Conservation (phyloP, 1,139 yeast genomes). For the Chernovozyma sophiae-reginae region DNA sequence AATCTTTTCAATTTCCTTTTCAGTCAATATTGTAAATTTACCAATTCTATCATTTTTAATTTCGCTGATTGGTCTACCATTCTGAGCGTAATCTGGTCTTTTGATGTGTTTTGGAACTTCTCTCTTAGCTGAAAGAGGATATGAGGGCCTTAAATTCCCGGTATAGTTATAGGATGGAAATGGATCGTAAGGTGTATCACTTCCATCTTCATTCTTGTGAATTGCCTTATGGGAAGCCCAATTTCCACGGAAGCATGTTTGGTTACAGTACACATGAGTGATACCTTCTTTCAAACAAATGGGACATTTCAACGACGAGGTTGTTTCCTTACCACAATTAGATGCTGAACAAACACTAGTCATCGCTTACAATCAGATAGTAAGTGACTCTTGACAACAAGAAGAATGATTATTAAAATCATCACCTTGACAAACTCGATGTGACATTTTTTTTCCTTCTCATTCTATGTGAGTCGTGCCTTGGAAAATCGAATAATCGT, state of each 20-base stretch:
- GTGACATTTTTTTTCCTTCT: background rate
- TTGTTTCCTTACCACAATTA: constrained; percentile 79
- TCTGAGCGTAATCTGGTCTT: constrained; percentile 78
- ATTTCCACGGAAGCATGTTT: constrained; percentile 73
- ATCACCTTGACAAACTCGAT: background rate
- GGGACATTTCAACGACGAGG: constrained; percentile 82
- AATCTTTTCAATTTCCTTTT: constrained; percentile 68
- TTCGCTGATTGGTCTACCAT: constrained; percentile 80
- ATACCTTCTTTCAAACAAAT: constrained; percentile 74
- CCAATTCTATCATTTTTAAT: constrained; percentile 67
- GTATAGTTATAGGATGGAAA: constrained; percentile 74
- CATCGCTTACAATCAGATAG: no score
- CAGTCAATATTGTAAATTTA: constrained; percentile 57
- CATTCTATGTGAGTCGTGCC: background rate
- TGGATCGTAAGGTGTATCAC: constrained; percentile 64
- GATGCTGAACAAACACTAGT: constrained; percentile 58
- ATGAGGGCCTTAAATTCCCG: constrained; percentile 72
- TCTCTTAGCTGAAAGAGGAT: constrained; percentile 76
- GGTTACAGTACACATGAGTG: constrained; percentile 71
- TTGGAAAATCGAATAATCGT: background rate
- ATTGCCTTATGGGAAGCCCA: constrained; percentile 59
- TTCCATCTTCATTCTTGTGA: constrained; percentile 42
- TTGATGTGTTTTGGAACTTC: constrained; percentile 66
- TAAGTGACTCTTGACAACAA: background rate
- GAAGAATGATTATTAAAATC: background rate